Evolutionary conservation across 2,329 filamentous ascomycete species (phyloP), one percentile per base, ranked within the genome.

Genomic region (Pseudonectria buxi): DNA sequence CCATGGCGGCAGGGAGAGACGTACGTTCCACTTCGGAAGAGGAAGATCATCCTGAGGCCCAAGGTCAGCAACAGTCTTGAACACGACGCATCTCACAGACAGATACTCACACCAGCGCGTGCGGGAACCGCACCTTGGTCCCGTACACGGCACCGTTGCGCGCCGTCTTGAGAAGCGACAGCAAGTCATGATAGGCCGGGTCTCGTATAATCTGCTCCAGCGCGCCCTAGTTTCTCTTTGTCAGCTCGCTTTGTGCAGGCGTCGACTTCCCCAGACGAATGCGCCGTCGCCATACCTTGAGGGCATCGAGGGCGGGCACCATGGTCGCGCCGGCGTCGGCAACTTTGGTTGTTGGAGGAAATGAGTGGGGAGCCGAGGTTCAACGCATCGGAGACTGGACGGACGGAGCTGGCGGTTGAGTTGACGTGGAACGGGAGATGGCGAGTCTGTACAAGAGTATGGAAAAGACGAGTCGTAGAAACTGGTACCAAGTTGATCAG

Each of bases 141-240:
- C 92, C 92, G 66, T 98, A 98, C 45, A 98, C 87, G 47, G 89
- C 81, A 61, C 92, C 92, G 78, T 96, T 98, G 65, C 92, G 87
- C 49, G 92, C 84, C 54, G 81, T 87, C 74, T 98, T 98, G 61
- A 95, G 61, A 49, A 98, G 72, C 38, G 86, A 78, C 43, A 98
- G 76, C 37, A 88, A 61, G 53, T 92, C 86, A 54, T 92, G 86
- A 65, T 95, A 86, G 48, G 78, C 74, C 6, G 89, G 88, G 59
- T 96, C 80, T 43, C 92, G 76, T 48, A 89, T 71, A 37, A 95
- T 72, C 49, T 75, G 74, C 67, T 94, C 87, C 50, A 89, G 66
- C 43, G 74, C 71, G 49, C 72, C 69, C 84, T 90, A 30, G 32
- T 15, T 29, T 32, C 30, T 16, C 35, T n/a, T n/a, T n/a, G n/a